A percentile compares a stretch with the other conserved stretches of the same genome.
Evolutionary conservation across 1,139 yeast species (phyloP).

Genomic region (Pichia sp.): DNA sequence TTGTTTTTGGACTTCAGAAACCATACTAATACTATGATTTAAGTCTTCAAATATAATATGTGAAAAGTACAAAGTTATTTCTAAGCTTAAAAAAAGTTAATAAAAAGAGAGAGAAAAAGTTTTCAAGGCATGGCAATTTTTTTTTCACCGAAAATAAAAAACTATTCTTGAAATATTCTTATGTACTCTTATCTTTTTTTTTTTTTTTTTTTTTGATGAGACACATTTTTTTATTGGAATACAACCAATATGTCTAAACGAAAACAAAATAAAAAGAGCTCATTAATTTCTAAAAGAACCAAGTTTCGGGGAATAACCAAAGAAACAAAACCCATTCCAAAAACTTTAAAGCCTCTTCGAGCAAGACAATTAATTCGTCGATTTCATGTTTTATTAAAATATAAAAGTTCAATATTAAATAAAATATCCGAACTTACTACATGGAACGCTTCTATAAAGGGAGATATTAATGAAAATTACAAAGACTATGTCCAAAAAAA

Average conservation of each 20-base stretch:
- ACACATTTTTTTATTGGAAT: neutral
- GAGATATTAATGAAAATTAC: slow-evolving; percentile 31
- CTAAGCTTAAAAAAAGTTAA: neutral
- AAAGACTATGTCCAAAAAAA: slow-evolving; percentile 6
- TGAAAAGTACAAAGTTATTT: too few species aligned
- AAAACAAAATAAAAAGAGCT: slow-evolving; percentile 5
- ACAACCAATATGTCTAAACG: neutral
- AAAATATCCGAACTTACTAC: slow-evolving; percentile 16
- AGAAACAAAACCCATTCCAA: slow-evolving; percentile 18
- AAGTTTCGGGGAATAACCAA: slow-evolving; percentile 5
- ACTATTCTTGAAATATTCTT: neutral
- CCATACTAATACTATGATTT: slow-evolving; percentile 14
- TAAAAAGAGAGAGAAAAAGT: neutral
- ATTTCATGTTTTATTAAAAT: slow-evolving; percentile 57
- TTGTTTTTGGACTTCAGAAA: slow-evolving; percentile 14
- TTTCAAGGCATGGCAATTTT: slow-evolving; percentile 4
- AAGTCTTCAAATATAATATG: neutral
- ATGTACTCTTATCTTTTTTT: neutral
- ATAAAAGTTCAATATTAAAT: slow-evolving; percentile 38
- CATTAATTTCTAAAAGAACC: slow-evolving; percentile 17
- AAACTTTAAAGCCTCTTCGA: slow-evolving; percentile 54
- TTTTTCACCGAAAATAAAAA: neutral
- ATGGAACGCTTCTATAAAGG: slow-evolving; percentile 9
- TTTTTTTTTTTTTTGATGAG: neutral
- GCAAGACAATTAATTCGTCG: slow-evolving; percentile 64